Conservation (phyloP, 2,329 filamentous ascomycete species). For the Pseudocercospora cruenta region DNA sequence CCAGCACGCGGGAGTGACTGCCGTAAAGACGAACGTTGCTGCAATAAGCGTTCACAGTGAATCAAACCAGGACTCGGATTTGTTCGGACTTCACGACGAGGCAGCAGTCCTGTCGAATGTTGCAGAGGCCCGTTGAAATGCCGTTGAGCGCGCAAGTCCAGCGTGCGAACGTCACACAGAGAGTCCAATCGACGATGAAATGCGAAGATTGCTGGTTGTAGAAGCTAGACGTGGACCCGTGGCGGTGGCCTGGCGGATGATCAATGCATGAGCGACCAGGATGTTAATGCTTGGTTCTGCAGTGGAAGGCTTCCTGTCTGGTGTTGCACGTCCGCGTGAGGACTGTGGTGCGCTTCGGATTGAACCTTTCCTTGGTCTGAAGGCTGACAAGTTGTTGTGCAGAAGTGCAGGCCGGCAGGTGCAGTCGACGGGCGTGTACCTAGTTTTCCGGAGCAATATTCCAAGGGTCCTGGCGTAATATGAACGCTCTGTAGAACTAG, state of each 20-base stretch:
- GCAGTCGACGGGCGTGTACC: not conserved
- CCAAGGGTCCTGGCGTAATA: not conserved
- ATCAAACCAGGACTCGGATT: not conserved
- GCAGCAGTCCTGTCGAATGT: not conserved
- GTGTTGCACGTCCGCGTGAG: not conserved
- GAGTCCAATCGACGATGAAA: slow-evolving; percentile 12
- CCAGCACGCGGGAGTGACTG: not conserved
- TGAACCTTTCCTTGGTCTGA: not conserved
- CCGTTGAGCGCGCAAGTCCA: slow-evolving; percentile 3
- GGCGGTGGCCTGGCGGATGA: slow-evolving; percentile 11
- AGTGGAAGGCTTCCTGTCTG: not conserved
- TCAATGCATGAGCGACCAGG: slow-evolving; percentile 14
- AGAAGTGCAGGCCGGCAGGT: not conserved
- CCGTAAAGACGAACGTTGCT: not conserved
- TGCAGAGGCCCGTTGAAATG: not conserved
- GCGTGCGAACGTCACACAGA: slow-evolving; percentile 1
- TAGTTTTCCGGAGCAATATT: not conserved
- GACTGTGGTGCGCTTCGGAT: no score
- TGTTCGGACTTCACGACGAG: slow-evolving; percentile 3
- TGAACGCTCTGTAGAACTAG: not conserved
- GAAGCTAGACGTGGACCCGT: slow-evolving; percentile 9
- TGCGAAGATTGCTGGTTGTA: not conserved
- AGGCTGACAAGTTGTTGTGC: not conserved
- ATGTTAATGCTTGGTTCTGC: slow-evolving; percentile 1
- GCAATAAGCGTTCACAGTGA: not conserved